Evolutionary conservation across 1,139 yeast species (phyloP).

Genomic region (Maudiozyma humilis): DNA sequence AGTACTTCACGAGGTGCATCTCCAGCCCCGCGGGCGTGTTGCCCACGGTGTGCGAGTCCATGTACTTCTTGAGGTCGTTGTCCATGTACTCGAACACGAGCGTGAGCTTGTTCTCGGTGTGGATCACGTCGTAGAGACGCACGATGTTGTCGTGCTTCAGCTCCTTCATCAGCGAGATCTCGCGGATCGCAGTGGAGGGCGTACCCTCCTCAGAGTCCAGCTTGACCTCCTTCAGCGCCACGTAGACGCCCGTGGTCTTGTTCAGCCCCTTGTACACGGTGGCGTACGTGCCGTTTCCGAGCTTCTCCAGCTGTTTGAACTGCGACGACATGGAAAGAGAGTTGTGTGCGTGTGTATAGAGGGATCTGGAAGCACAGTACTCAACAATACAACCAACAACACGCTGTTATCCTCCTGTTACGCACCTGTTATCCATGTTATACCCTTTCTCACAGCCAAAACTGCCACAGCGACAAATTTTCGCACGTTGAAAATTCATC

Average conservation of each 20-base stretch:
- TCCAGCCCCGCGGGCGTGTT: conserved; percentile 29
- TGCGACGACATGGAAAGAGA: conserved; percentile 21
- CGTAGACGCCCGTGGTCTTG: conserved; percentile 83
- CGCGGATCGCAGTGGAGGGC: conserved; percentile 95
- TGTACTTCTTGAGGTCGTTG: conserved; percentile 83
- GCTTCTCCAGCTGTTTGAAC: conserved; percentile 57
- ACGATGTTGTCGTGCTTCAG: conserved; percentile 91
- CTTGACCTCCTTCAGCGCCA: conserved; percentile 89
- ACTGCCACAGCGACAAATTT: too few relatives aligned
- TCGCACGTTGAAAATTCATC: too few relatives aligned
- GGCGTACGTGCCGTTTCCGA: conserved; percentile 97
- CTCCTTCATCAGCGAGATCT: conserved; percentile 93
- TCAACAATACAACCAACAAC: too few relatives aligned
- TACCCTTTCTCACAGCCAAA: too few relatives aligned
- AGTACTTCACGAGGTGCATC: conserved; percentile 79
- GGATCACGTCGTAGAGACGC: conserved; percentile 88
- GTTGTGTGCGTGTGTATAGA: too few relatives aligned
- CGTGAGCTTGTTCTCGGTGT: conserved; percentile 90
- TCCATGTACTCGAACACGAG: conserved; percentile 92
- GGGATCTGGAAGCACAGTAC: too few relatives aligned
- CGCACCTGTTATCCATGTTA: too few relatives aligned
- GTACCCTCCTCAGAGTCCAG: conserved; percentile 96
- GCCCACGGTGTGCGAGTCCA: conserved; percentile 52
- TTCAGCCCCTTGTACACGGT: conserved; percentile 95
- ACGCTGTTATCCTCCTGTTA: too few relatives aligned